Evolutionary conservation across 345 rosid species (phyloP), one percentile per base, ranked within the genome.

Genomic region (Leavenworthia alabamica): DNA sequence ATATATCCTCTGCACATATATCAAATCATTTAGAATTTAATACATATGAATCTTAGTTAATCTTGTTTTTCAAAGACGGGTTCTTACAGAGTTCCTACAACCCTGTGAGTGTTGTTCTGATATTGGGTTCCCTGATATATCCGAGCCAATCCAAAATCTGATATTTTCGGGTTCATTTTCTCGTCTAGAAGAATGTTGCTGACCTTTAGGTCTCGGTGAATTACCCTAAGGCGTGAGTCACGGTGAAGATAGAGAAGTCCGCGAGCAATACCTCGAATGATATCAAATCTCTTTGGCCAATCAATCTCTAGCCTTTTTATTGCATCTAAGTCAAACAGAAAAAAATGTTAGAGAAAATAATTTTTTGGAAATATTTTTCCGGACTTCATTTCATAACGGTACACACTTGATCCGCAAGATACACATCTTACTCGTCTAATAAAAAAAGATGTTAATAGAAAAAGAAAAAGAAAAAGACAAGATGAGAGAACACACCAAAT

Each of bases 401-500:
- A n/a, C n/a, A n/a, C n/a, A n/a, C n/a, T n/a, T n/a, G n/a, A n/a
- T n/a, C n/a, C n/a, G n/a, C n/a, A n/a, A n/a, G n/a, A n/a, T n/a
- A n/a, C n/a, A n/a, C n/a, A n/a, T n/a, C n/a, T n/a, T n/a, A n/a
- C n/a, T n/a, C n/a, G n/a, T n/a, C n/a, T n/a, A n/a, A n/a, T n/a
- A 22, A 3, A 22, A 22, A 22, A 1, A 22, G 24, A 2, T 22
- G 24, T 3, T 23, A 23, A 23, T 23, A 2, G 24, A 23, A 23
- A 23, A 4, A 4, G 24, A 23, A 23, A 23, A 4, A 23, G n/a
- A n/a, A n/a, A n/a, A n/a, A n/a, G n/a, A n/a, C n/a, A n/a, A n/a
- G n/a, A n/a, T n/a, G n/a, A 23, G 24, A 2, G 24, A 23, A 3
- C 4, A n/a, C 24, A 26, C 89, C 75, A 49, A 80, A 86, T 33